These are phyloP conservation scores for Gracilaria gracilis DNA, from an alignment of 23 red algal species.

Conservation along the genomic window DNA sequence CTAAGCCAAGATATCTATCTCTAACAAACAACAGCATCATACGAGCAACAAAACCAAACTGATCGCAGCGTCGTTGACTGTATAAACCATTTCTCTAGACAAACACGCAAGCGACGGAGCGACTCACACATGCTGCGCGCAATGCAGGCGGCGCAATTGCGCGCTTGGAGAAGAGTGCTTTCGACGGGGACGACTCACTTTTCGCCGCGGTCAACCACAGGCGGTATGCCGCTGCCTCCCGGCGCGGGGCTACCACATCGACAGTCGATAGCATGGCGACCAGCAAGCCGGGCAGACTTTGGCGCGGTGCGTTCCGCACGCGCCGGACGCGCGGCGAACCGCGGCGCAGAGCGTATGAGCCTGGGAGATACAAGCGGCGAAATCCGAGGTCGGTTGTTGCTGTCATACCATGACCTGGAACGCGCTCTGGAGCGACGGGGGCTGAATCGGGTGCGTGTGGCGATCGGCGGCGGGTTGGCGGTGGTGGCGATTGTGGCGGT, in stretches of 20 bases:
- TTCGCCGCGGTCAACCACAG: background rate
- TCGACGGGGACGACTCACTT: background rate
- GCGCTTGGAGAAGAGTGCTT: background rate
- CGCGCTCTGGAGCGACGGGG: conserved; percentile 43
- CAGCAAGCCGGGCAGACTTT: background rate
- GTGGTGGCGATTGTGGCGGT: conserved; percentile 13
- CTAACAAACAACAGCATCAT: too few relatives aligned
- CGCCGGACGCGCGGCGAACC: background rate
- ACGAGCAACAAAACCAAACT: too few relatives aligned
- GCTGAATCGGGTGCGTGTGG: conserved; percentile 34
- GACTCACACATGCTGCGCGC: background rate
- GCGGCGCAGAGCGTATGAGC: background rate
- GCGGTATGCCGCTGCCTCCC: conserved; percentile 12
- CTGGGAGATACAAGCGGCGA: background rate
- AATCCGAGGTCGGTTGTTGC: conserved; percentile 22
- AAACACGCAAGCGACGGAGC: background rate
- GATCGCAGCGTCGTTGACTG: background rate
- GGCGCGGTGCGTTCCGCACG: background rate
- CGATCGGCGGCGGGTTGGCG: conserved; percentile 21
- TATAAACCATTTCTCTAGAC: background rate
- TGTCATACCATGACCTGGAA: conserved; percentile 82
- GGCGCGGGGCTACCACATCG: conserved; percentile 1
- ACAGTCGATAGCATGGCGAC: conserved; percentile 18
- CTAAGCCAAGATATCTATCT: too few relatives aligned
- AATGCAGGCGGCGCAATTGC: background rate